Conservation (phyloP, 495 filamentous ascomycete species). For the Aspergillus steynii region DNA sequence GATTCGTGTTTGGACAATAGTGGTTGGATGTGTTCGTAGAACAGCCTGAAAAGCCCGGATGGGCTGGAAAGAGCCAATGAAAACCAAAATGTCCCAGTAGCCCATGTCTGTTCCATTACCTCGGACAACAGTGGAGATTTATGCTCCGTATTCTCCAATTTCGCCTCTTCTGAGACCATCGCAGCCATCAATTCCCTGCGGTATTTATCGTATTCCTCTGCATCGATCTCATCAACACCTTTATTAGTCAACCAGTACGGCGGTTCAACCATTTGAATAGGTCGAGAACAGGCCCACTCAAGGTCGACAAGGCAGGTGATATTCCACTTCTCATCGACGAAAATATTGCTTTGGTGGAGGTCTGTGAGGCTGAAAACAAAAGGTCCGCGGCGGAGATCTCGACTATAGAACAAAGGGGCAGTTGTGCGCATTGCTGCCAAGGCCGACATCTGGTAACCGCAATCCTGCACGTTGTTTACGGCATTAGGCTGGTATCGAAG, state of each 20-base stretch:
- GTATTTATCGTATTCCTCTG: conserved; percentile 15
- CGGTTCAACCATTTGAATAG: conserved; percentile 34
- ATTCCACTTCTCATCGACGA: conserved; percentile 29
- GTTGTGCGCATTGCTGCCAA: conserved; percentile 31
- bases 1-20: neutral
- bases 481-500: conserved; percentile 37
- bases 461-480: conserved; percentile 27
- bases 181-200: conserved; percentile 22
- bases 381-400: conserved; percentile 24
- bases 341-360: conserved; percentile 36
- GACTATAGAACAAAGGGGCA: conserved; percentile 24
- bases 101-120: neutral
- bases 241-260: conserved; percentile 35
- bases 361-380: conserved; percentile 30
- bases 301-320: conserved; percentile 34
- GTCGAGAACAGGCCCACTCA: conserved; percentile 40
- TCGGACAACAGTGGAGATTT: neutral
- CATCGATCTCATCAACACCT: conserved; percentile 26
- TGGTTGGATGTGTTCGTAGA: conserved; percentile 1
- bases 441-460: conserved; percentile 27
- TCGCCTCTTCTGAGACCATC: conserved; percentile 16
- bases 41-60: neutral
- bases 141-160: neutral
- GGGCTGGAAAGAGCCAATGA: conserved; percentile 2
- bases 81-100: neutral